Evolutionary conservation across 768 basidiomycete genomes (phyloP).

Genomic region (Exsudoporus frostii): DNA sequence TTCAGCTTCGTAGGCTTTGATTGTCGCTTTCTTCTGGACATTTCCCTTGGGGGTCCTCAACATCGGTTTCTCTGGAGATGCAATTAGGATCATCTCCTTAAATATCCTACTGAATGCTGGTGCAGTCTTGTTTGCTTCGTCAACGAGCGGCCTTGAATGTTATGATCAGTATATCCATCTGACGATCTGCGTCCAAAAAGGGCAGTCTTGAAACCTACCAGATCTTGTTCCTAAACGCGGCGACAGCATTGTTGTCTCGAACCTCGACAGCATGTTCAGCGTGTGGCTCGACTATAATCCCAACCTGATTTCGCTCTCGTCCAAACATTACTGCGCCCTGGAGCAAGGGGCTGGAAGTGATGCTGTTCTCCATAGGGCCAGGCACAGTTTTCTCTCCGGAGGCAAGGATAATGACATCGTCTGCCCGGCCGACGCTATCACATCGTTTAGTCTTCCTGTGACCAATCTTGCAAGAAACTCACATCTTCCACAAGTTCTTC

Average conservation of each 20-base stretch:
- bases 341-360: constrained; percentile 19
- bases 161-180: not conserved
- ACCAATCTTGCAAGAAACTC: not conserved
- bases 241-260: constrained; percentile 1
- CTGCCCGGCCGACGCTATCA: constrained; percentile 36
- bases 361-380: constrained; percentile 30
- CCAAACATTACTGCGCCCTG: constrained; percentile 32
- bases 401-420: constrained; percentile 33
- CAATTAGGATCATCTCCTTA: constrained; percentile 50
- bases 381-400: constrained; percentile 35
- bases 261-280: constrained; percentile 13
- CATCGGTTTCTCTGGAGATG: constrained; percentile 38
- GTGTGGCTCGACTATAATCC: constrained; percentile 30
- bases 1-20: constrained; percentile 20
- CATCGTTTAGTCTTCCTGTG: not conserved
- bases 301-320: constrained; percentile 28
- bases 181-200: not conserved
- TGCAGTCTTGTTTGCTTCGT: constrained; percentile 37
- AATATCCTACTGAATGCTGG: constrained; percentile 42
- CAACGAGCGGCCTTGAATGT: constrained; percentile 32
- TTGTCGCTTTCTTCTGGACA: constrained; percentile 12
- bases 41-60: constrained; percentile 34
- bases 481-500: constrained; percentile 44
- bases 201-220: constrained; percentile 17
- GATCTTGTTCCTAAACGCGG: constrained; percentile 16